phyloP scores from a whole-genome alignment of 345 rosid genomes.

The Populus alba region DNA sequence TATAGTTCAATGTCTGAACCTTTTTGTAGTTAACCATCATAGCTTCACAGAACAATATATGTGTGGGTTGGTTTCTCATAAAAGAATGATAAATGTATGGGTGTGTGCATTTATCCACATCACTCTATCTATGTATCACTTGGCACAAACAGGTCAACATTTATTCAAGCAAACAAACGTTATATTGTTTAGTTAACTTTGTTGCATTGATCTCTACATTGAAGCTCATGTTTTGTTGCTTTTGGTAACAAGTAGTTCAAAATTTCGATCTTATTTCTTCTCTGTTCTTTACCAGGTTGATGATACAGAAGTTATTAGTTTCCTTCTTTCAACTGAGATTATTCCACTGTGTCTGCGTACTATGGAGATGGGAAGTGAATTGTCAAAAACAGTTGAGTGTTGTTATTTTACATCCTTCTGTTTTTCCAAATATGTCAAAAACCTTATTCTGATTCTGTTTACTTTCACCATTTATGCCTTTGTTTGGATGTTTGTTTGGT shows the following conservation, averaged over 20 bases:
- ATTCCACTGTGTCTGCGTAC: conserved; percentile 91
- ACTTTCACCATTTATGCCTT: background rate
- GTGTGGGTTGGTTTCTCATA: background rate
- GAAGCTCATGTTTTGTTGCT: background rate
- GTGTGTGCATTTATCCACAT: background rate
- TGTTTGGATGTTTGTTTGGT: background rate
- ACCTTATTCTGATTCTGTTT: background rate
- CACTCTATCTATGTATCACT: background rate
- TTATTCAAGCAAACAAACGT: background rate
- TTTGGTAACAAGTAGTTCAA: background rate
- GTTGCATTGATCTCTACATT: background rate
- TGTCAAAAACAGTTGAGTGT: conserved; percentile 88
- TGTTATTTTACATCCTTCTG: conserved; percentile 2
- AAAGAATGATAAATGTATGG: background rate
- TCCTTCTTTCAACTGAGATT: conserved; percentile 93
- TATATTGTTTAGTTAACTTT: background rate
- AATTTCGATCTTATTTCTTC: background rate
- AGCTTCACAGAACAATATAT: background rate
- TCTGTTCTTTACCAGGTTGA: conserved; percentile 57
- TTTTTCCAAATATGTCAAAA: background rate
- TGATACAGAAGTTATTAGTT: conserved; percentile 94
- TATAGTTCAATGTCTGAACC: background rate
- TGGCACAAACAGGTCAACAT: background rate
- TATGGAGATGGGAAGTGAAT: conserved; percentile 99
- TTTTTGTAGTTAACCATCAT: background rate